A percentile compares a stretch with the other conserved stretches of the same genome.
Evolutionary conservation across 2,329 filamentous ascomycete genomes (phyloP).

Genomic region (Mycogone perniciosa): DNA sequence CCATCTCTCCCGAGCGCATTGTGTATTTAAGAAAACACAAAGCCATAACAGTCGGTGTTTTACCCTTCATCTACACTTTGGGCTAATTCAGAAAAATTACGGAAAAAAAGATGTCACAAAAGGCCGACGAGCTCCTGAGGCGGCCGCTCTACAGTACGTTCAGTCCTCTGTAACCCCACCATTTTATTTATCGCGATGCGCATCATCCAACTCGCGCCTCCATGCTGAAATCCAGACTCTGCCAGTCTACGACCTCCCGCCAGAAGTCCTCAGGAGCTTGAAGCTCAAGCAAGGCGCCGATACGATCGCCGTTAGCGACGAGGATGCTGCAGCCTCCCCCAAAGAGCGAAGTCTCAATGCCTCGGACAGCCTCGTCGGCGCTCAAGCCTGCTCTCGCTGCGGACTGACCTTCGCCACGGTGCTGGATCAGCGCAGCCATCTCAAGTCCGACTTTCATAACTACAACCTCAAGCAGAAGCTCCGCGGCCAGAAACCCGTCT

Average conservation of each 20-base stretch:
- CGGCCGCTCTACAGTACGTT: slow-evolving; percentile 46
- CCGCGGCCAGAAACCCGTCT: slow-evolving; percentile 63
- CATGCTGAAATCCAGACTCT: not conserved
- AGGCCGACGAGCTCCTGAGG: slow-evolving; percentile 39
- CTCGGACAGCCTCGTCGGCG: slow-evolving; percentile 39
- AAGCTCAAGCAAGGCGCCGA: slow-evolving; percentile 37
- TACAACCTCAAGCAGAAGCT: slow-evolving; percentile 95
- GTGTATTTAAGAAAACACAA: not conserved
- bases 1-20: not conserved
- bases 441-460: slow-evolving; percentile 82
- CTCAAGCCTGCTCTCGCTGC: slow-evolving; percentile 79
- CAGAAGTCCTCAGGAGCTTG: slow-evolving; percentile 64
- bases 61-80: too few species aligned
- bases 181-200: not conserved
- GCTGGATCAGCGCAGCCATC: slow-evolving; percentile 76
- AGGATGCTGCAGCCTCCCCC: slow-evolving; percentile 16
- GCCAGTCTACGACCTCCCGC: slow-evolving; percentile 75
- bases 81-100: too few species aligned
- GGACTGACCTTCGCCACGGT: slow-evolving; percentile 63
- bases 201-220: not conserved
- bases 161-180: not conserved
- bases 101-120: slow-evolving; percentile 29
- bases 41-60: not conserved
- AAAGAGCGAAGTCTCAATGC: not conserved
- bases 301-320: slow-evolving; percentile 16